Evolutionary conservation across 2,329 filamentous ascomycete species (phyloP), one percentile per base, ranked within the genome.

Genomic region (Sphaceloma murrayae): DNA sequence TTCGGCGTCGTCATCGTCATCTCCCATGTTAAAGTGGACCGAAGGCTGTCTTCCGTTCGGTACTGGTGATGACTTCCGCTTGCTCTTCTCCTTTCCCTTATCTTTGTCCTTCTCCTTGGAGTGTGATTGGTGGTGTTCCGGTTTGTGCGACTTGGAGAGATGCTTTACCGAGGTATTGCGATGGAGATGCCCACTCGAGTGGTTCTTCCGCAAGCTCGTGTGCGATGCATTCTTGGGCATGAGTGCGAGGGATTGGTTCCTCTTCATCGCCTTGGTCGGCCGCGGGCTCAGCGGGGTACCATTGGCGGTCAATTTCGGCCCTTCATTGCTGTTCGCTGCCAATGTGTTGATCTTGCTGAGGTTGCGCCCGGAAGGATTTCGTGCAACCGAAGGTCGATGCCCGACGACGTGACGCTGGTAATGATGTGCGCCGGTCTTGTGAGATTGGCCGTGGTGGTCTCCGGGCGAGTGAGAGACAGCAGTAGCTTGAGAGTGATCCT

Each of bases 311-410:
- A 34, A 39, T 16, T 33, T 47, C 4, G 48, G 46, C n/a, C 29
- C 40, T 43, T 52, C 54, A 14, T 51, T 46, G 13, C 32, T 42
- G 14, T 26, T 32, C 5, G 24, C 22, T 11, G 46, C 44, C 14
- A 57, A 59, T 18, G 55, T 52, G 16, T 33, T 46, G 11, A 62
- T 54, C 55, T 65, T 65, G 57, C 59, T 62, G 43, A 66, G 59
- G 48, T 65, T 64, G 55, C 65, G 66, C 50, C 63, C 62, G 21
- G 64, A 66, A 9, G 55, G 49, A 46, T 65, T 66, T 46, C 63
- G 52, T 50, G 58, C 59, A 48, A 51, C 54, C 47, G 65, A 54
- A 54, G 63, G 62, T 46, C 51, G 48, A 32, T 50, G 48, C 22
- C 48, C 62, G 31, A 64, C 63, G 49, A 65, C 60, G 56, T 65